These are phyloP conservation scores for Xylaria flabelliformis DNA, from an alignment of 495 filamentous ascomycete species.

Conservation along the genomic window DNA sequence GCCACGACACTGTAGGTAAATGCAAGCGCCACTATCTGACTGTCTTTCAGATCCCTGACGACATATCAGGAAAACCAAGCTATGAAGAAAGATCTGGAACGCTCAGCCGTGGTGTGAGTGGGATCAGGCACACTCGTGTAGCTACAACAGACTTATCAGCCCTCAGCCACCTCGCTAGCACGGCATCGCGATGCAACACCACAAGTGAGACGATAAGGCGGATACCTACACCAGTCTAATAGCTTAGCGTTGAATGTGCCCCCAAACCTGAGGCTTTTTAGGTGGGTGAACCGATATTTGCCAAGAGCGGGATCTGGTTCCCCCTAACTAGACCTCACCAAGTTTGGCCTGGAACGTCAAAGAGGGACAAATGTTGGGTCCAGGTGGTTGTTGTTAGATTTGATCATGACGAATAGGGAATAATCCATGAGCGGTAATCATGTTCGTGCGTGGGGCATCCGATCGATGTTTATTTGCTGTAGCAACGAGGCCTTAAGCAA, in stretches of 20 bases:
- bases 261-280: slow-evolving; percentile 23
- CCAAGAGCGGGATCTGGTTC: slow-evolving; percentile 14
- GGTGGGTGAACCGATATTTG: slow-evolving; percentile 6
- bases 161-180: slow-evolving; percentile 8
- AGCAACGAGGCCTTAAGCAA: neutral
- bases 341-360: neutral
- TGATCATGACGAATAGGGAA: slow-evolving; percentile 13
- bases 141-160: slow-evolving; percentile 1
- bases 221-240: neutral
- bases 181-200: neutral
- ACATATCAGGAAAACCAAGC: neutral
- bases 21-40: slow-evolving; percentile 12
- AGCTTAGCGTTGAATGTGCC: slow-evolving; percentile 22
- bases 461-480: slow-evolving; percentile 15
- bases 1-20: slow-evolving; percentile 3
- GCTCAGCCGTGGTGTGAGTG: slow-evolving; percentile 7
- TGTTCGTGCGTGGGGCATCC: slow-evolving; percentile 16
- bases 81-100: slow-evolving; percentile 18
- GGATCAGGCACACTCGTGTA: slow-evolving; percentile 2
- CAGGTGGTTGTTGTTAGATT: slow-evolving; percentile 3
- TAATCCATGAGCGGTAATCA: neutral
- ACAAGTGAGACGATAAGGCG: slow-evolving; percentile 10
- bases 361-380: neutral
- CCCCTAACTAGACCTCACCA: neutral
- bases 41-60: slow-evolving; percentile 2